A percentile compares a stretch with the other conserved stretches of the same genome.
phyloP scores from a whole-genome alignment of 257 asterid species.

The Solanum tarapatanum region DNA sequence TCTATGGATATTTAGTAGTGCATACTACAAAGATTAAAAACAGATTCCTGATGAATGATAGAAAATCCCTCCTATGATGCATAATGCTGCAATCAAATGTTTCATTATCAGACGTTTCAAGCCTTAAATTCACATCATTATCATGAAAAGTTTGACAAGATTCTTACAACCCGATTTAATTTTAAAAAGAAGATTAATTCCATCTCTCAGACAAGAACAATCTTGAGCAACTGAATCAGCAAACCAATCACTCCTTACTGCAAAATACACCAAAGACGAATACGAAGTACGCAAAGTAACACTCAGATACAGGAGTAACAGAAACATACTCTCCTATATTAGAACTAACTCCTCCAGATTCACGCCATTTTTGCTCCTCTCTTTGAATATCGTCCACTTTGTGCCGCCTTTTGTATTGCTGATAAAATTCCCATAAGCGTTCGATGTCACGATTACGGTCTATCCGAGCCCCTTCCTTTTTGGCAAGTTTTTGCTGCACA shows the following conservation, averaged over 20 bases:
- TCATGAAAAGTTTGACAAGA: background rate
- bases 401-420: constrained; percentile 71
- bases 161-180: background rate
- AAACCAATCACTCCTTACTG: background rate
- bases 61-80: background rate
- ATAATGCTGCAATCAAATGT: background rate
- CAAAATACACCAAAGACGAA: background rate
- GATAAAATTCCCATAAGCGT: constrained; percentile 82
- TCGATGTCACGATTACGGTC: constrained; percentile 86
- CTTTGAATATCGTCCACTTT: constrained; percentile 78
- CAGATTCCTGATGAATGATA: background rate
- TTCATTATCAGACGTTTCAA: background rate
- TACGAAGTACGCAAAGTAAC: background rate
- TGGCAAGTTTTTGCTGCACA: constrained; percentile 91
- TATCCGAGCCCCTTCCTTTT: constrained; percentile 68
- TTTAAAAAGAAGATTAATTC: background rate
- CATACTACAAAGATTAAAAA: background rate
- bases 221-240: background rate
- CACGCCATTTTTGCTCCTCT: constrained; percentile 87
- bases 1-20: background rate
- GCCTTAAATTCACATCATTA: background rate
- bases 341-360: constrained; percentile 66
- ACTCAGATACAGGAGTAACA: background rate
- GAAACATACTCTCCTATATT: constrained; percentile 66
- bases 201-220: background rate